Percentiles rank a stretch among this genome's conserved stretches.
Evolutionary conservation across 129 eudicot species (phyloP).

Genomic region (Tanacetum coccineum): DNA sequence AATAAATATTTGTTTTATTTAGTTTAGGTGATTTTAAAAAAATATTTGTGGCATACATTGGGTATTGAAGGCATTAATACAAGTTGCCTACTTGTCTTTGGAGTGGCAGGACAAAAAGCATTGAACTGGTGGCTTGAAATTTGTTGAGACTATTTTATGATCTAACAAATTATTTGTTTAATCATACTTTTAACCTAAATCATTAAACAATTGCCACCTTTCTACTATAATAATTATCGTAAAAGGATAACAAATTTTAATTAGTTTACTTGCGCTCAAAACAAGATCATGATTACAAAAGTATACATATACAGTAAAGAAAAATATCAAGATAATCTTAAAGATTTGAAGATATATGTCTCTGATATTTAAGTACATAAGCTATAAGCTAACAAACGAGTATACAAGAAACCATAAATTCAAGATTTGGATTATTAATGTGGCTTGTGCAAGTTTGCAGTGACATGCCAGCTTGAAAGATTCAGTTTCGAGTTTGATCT

Average conservation of each 20-base stretch:
- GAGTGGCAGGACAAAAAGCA: conserved; percentile 20
- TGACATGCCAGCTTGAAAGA: background rate
- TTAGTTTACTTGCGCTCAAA: background rate
- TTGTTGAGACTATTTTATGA: conserved; percentile 11
- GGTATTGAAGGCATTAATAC: conserved; percentile 1
- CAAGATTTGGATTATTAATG: too few species aligned
- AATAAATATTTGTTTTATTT: background rate
- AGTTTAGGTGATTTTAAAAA: background rate
- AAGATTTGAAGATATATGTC: background rate
- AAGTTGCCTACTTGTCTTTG: conserved; percentile 26
- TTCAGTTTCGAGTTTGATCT: background rate
- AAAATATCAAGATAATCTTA: background rate
- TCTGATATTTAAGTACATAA: background rate
- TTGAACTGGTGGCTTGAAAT: conserved; percentile 17
- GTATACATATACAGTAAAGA: background rate
- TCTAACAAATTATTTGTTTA: conserved; percentile 4
- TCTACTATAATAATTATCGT: too few species aligned
- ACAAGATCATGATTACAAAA: background rate
- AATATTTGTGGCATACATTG: background rate
- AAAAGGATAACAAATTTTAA: background rate
- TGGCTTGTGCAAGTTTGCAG: background rate
- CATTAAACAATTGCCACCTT: conserved; percentile 11
- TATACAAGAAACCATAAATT: too few species aligned
- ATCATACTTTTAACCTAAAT: background rate
- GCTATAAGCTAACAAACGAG: too few species aligned